These are phyloP conservation scores for Papiliotrema terrestris DNA, from an alignment of 1,284 basidiomycete species.

Conservation along the genomic window DNA sequence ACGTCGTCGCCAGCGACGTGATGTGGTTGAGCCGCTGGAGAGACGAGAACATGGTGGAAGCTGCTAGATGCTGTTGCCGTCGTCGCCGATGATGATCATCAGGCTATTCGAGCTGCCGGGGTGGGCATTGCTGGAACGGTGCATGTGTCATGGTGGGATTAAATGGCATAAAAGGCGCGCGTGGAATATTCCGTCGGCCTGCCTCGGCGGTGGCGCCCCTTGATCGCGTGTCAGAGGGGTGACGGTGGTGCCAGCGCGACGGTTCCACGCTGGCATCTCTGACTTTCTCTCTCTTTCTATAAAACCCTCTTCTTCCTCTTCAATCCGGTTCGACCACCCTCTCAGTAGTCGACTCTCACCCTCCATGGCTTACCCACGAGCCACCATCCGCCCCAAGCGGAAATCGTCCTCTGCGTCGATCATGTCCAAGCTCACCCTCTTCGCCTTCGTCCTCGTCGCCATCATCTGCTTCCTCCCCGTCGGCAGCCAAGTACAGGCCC, in stretches of 20 bases:
- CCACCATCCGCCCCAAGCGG: slow-evolving; percentile 23
- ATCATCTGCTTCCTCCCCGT: slow-evolving; percentile 47
- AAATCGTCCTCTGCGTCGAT: slow-evolving; percentile 24
- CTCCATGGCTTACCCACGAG: slow-evolving; percentile 30
- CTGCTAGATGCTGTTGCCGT: too few species aligned
- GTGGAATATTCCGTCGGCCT: slow-evolving; percentile 3
- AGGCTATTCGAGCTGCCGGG: neutral
- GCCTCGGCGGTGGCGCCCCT: too few species aligned
- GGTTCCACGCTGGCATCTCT: neutral
- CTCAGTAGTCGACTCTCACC: slow-evolving; percentile 1
- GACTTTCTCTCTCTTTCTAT: slow-evolving; percentile 2
- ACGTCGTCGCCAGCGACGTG: slow-evolving; percentile 46
- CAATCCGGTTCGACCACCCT: slow-evolving; percentile 8
- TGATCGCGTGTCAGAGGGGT: too few species aligned
- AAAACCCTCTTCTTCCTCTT: slow-evolving; percentile 3
- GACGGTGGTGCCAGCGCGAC: neutral
- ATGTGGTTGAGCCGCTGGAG: slow-evolving; percentile 47
- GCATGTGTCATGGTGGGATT: slow-evolving; percentile 7
- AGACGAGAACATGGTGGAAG: slow-evolving; percentile 42
- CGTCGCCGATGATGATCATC: too few species aligned
- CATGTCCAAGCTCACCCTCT: slow-evolving; percentile 42
- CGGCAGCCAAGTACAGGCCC: slow-evolving; percentile 32
- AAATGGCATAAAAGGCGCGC: slow-evolving; percentile 20
- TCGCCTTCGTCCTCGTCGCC: slow-evolving; percentile 47
- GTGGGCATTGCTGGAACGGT: neutral